These are phyloP conservation scores for Trichophyton verrucosum DNA, from an alignment of 2,329 filamentous ascomycete genomes.

Conservation along the genomic window DNA sequence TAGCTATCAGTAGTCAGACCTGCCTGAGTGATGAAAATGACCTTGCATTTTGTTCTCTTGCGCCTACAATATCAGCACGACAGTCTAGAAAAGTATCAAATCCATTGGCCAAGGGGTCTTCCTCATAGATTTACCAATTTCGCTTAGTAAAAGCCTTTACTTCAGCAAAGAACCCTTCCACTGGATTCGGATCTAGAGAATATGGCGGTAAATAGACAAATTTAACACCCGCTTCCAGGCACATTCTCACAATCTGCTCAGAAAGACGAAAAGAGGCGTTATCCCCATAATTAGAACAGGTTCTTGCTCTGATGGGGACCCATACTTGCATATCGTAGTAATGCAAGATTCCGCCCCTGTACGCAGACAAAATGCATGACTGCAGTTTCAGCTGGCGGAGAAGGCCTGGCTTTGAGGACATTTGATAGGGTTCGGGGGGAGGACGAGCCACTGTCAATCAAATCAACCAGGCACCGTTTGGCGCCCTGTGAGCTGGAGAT, in stretches of 20 bases:
- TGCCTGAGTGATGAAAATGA: too few relatives aligned
- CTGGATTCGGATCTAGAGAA: constrained; percentile 27
- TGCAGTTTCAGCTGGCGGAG: neutral
- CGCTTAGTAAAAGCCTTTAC: constrained; percentile 26
- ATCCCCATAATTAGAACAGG: constrained; percentile 23
- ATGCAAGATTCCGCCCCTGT: neutral
- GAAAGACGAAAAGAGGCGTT: constrained; percentile 12
- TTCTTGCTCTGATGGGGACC: constrained; percentile 15
- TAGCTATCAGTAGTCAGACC: too few relatives aligned
- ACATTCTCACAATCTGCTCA: constrained; percentile 8
- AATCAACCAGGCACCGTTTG: neutral
- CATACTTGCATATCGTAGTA: neutral
- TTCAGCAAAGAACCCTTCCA: constrained; percentile 29
- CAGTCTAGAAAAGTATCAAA: too few relatives aligned
- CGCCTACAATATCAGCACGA: too few relatives aligned
- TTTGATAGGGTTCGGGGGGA: too few relatives aligned
- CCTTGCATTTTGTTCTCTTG: too few relatives aligned
- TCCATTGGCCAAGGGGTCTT: too few relatives aligned
- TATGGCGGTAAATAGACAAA: constrained; percentile 23
- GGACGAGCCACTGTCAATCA: too few relatives aligned
- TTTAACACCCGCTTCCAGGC: constrained; percentile 10
- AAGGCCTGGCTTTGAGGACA: neutral
- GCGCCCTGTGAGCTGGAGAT: neutral
- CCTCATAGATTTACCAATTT: constrained; percentile 17
- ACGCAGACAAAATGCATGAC: neutral